These are phyloP conservation scores for Panicum miliaceum DNA, from an alignment of 176 grass and related monocot genomes.

Conservation along the genomic window DNA sequence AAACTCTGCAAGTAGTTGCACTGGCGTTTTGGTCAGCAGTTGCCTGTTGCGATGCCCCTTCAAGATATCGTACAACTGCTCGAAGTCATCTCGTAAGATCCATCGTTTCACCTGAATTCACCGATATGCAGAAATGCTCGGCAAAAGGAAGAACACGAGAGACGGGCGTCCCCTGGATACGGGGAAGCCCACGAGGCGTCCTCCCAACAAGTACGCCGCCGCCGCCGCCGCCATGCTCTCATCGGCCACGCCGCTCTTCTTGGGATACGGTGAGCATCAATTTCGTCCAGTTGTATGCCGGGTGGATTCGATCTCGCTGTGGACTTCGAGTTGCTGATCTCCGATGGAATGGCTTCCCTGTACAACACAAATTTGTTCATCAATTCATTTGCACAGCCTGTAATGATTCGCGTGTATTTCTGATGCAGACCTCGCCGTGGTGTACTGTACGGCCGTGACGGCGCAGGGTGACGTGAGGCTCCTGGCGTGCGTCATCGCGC, in stretches of 20 bases:
- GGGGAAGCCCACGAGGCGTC: slow-evolving; percentile 26
- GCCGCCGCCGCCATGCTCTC: slow-evolving; percentile 13
- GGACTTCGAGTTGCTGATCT: background rate
- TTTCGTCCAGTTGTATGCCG: background rate
- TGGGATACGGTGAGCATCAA: slow-evolving; percentile 45
- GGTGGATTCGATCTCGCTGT: background rate
- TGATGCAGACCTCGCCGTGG: slow-evolving; percentile 52
- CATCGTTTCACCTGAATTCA: slow-evolving; percentile 16
- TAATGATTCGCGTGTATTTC: background rate
- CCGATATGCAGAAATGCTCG: background rate
- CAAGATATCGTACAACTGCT: background rate
- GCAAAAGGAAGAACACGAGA: slow-evolving; percentile 21
- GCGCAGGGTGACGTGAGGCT: slow-evolving; percentile 43
- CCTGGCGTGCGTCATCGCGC: slow-evolving; percentile 31
- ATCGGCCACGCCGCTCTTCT: slow-evolving; percentile 42
- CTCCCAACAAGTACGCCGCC: slow-evolving; percentile 14
- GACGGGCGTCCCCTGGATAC: background rate
- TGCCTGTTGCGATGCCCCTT: background rate
- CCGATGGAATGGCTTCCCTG: no score
- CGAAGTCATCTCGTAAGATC: background rate
- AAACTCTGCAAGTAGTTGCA: background rate
- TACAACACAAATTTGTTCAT: background rate
- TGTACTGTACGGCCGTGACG: slow-evolving; percentile 36
- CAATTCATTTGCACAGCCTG: background rate
- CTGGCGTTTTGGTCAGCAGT: background rate